Evolutionary conservation across 2,329 filamentous ascomycete species (phyloP).

Genomic region (Paraphaeosphaeria minitans): DNA sequence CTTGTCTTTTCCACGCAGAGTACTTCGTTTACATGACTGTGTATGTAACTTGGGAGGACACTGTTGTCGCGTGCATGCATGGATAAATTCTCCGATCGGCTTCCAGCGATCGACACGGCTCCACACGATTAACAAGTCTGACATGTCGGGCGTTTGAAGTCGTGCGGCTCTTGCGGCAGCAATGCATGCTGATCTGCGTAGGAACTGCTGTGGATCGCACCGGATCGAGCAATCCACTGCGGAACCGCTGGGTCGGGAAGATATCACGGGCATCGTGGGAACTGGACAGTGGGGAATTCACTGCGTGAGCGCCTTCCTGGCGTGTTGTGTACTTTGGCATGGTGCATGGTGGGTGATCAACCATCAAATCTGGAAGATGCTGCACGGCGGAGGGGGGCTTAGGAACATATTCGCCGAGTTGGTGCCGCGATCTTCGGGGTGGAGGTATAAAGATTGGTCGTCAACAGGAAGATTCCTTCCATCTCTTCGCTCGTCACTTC

Average conservation of each 20-base stretch:
- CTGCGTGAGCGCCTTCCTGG: background rate
- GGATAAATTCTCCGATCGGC: background rate
- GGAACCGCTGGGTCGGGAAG: background rate
- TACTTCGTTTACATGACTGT: no score
- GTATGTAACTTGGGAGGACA: no score
- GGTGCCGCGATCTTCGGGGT: background rate
- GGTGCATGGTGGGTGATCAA: no score
- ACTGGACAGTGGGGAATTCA: background rate
- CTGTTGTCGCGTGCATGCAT: no score
- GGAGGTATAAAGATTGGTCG: background rate
- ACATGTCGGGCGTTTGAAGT: background rate
- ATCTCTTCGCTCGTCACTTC: background rate
- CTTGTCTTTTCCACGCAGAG: no score
- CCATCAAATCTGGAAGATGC: no score
- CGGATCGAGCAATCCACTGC: no score
- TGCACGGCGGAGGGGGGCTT: no score
- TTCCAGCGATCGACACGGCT: background rate
- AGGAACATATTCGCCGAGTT: background rate
- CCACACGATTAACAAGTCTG: background rate
- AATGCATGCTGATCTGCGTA: background rate
- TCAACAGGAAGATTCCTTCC: no score
- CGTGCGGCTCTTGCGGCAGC: background rate
- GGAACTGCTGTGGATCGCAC: no score
- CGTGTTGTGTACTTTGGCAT: background rate
- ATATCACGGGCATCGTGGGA: background rate